Percentiles rank a stretch among this genome's conserved stretches.
Conservation (phyloP, 345 rosid genomes). For the Eucalyptus globulus region DNA sequence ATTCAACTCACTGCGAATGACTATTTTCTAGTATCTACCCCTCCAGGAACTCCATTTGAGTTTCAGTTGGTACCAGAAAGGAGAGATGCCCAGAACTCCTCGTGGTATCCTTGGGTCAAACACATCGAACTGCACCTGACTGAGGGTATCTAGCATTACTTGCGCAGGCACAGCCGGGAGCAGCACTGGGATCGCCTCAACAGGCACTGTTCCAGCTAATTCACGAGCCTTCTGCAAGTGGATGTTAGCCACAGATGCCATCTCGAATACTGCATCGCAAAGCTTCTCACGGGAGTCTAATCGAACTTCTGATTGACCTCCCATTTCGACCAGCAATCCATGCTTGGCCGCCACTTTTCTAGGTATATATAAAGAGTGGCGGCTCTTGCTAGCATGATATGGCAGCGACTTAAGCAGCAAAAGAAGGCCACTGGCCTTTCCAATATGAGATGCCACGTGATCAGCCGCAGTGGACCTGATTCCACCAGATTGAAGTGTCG, state of each 20-base stretch:
- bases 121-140: constrained; percentile 61
- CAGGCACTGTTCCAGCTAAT: constrained; percentile 47
- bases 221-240: constrained; percentile 83
- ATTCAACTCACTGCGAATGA: background rate
- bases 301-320: constrained; percentile 43
- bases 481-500: constrained; percentile 84
- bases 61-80: constrained; percentile 69
- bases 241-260: constrained; percentile 77
- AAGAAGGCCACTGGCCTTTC: constrained; percentile 90
- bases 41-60: constrained; percentile 79
- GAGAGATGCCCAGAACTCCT: constrained; percentile 74
- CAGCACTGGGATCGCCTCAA: constrained; percentile 62
- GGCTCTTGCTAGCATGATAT: constrained; percentile 66
- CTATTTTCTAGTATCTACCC: constrained; percentile 27
- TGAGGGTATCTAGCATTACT: constrained; percentile 55
- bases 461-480: constrained; percentile 68
- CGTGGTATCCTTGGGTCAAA: constrained; percentile 64
- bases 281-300: constrained; percentile 58
- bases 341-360: constrained; percentile 58
- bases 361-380: constrained; percentile 63
- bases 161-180: constrained; percentile 77
- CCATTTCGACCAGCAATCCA: constrained; percentile 51
- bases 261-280: constrained; percentile 61
- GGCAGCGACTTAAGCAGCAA: constrained; percentile 71
- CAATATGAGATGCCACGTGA: constrained; percentile 87